phyloP scores from a whole-genome alignment of 2,329 filamentous ascomycete genomes.

The Dactylellina sp. region DNA sequence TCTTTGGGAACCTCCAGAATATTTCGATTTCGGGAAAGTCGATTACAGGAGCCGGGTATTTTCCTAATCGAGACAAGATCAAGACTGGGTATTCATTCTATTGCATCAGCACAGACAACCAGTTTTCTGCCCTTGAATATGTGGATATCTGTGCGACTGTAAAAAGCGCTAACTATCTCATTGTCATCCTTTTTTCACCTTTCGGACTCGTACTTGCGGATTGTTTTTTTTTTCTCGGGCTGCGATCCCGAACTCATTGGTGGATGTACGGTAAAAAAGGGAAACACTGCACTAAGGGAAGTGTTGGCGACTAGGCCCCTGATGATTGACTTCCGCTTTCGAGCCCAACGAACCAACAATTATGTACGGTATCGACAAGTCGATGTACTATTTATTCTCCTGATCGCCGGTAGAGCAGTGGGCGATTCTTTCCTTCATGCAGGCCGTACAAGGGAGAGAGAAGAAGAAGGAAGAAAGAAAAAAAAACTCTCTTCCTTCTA shows the following conservation, averaged over 20 bases:
- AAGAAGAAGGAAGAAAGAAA: too few species aligned
- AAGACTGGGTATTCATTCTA: neutral
- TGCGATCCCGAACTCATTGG: slow-evolving; percentile 22
- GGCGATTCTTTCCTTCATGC: neutral
- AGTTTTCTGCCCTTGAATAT: too few species aligned
- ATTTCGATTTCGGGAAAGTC: slow-evolving; percentile 52
- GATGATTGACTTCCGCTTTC: slow-evolving; percentile 33
- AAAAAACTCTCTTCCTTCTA: too few species aligned
- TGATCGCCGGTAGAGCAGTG: neutral
- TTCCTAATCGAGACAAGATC: slow-evolving; percentile 12
- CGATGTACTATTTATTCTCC: neutral
- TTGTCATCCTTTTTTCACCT: slow-evolving; percentile 4
- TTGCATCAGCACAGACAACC: too few species aligned
- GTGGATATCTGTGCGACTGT: slow-evolving; percentile 20
- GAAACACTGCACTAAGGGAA: neutral
- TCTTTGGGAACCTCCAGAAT: slow-evolving; percentile 27
- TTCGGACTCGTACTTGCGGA: neutral
- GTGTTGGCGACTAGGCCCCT: neutral
- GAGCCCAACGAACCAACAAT: neutral
- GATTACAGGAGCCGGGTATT: slow-evolving; percentile 35
- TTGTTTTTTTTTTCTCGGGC: slow-evolving; percentile 27
- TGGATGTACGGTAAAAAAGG: neutral
- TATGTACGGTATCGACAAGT: neutral
- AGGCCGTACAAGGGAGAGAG: too few species aligned
- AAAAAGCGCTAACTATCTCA: slow-evolving; percentile 15